phyloP scores from a whole-genome alignment of 139 green algal genomes.

The Diplosphaera chodatii region DNA sequence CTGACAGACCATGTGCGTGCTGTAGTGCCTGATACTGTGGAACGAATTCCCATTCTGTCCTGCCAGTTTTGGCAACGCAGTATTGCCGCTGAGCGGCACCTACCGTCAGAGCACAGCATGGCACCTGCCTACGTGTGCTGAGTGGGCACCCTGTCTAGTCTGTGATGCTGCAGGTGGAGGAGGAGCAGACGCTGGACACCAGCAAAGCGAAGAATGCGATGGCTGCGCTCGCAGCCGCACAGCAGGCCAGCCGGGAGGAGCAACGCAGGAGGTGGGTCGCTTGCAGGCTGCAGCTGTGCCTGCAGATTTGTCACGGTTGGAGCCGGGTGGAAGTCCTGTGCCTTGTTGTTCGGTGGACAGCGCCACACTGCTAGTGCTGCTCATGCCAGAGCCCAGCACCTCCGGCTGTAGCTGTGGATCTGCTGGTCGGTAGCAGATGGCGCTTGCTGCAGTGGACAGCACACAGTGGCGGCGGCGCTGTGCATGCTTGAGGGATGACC shows the following conservation, averaged over 20 bases:
- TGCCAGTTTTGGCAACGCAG: slow-evolving; percentile 4
- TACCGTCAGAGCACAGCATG: neutral
- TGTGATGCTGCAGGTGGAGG: slow-evolving; percentile 19
- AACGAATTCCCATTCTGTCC: no score
- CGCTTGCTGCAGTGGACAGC: no score
- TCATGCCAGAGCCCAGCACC: no score
- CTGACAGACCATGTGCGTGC: slow-evolving; percentile 4
- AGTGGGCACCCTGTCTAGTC: no score
- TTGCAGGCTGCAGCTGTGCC: neutral
- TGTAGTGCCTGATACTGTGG: slow-evolving; percentile 4
- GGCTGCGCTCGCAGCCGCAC: slow-evolving; percentile 41
- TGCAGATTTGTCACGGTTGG: neutral
- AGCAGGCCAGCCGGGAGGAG: slow-evolving; percentile 53
- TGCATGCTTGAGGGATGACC: no score
- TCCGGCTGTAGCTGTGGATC: no score
- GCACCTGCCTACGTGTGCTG: no score
- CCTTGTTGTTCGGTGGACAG: no score
- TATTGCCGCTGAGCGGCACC: neutral
- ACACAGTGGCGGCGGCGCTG: no score
- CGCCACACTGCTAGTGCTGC: no score
- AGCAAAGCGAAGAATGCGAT: slow-evolving; percentile 58
- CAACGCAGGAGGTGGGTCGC: slow-evolving; percentile 32
- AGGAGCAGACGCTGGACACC: slow-evolving; percentile 26
- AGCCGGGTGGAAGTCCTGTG: no score
- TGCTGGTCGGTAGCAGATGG: no score